A percentile compares a stretch with the other conserved stretches of the same genome.
Conservation (phyloP, 768 basidiomycete genomes). For the Stropharia rugosoannulata region DNA sequence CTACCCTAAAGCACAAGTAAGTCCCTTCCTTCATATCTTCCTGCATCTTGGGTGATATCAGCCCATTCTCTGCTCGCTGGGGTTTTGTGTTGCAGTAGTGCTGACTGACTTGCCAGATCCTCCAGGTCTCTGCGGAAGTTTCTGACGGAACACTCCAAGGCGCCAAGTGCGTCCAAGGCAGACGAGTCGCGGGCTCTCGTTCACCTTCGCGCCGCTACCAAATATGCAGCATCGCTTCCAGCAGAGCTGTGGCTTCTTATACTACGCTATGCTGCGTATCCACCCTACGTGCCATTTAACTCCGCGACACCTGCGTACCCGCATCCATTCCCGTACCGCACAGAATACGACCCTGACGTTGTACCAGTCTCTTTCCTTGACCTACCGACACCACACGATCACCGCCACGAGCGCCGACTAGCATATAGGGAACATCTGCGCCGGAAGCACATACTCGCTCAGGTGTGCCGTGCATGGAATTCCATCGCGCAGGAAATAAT, state of each 20-base stretch:
- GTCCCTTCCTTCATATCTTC: no score
- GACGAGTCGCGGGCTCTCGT: not conserved
- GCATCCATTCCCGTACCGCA: slow-evolving; percentile 44
- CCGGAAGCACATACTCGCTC: slow-evolving; percentile 47
- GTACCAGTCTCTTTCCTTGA: slow-evolving; percentile 58
- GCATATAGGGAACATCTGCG: slow-evolving; percentile 48
- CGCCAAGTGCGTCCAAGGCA: not conserved
- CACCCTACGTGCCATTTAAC: slow-evolving; percentile 12
- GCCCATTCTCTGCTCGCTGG: no score
- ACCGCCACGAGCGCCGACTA: slow-evolving; percentile 32
- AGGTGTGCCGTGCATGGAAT: slow-evolving; percentile 59
- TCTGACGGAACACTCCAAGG: not conserved
- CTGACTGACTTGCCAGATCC: no score
- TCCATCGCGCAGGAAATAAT: slow-evolving; percentile 51
- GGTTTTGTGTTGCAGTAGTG: no score
- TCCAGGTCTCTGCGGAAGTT: not conserved
- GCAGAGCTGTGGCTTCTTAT: slow-evolving; percentile 68
- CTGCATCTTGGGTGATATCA: no score
- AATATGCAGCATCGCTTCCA: slow-evolving; percentile 38
- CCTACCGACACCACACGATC: slow-evolving; percentile 39
- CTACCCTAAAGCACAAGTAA: no score
- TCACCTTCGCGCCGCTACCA: not conserved
- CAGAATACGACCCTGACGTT: slow-evolving; percentile 3
- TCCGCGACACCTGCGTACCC: slow-evolving; percentile 36
- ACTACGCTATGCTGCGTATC: slow-evolving; percentile 53